Evolutionary conservation across 768 basidiomycete genomes (phyloP).

Genomic region (Fomitopsis pulvina): DNA sequence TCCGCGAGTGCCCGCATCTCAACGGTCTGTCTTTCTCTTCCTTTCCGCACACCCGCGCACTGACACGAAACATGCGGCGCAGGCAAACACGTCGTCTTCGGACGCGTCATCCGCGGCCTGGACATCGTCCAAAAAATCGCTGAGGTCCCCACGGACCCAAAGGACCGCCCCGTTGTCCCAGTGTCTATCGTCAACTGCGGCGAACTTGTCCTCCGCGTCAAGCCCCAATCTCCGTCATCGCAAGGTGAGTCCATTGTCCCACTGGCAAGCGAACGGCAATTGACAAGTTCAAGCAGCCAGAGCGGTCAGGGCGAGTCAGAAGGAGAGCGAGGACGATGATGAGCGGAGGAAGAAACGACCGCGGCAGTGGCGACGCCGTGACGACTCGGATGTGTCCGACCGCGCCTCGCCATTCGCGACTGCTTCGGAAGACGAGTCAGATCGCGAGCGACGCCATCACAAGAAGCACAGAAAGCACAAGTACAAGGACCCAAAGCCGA

Average conservation of each 20-base stretch:
- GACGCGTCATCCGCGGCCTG: slow-evolving; percentile 49
- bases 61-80: background rate
- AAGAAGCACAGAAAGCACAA: slow-evolving; percentile 21
- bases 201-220: slow-evolving; percentile 69
- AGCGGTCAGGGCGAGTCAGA: slow-evolving; percentile 3
- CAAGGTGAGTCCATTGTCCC: slow-evolving; percentile 11
- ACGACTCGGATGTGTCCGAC: background rate
- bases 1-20: slow-evolving; percentile 67
- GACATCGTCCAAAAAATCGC: slow-evolving; percentile 54
- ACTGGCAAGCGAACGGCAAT: background rate
- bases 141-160: slow-evolving; percentile 63
- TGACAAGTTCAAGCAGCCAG: slow-evolving; percentile 10
- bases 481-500: slow-evolving; percentile 6
- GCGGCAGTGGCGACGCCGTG: slow-evolving; percentile 1
- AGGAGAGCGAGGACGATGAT: slow-evolving; percentile 10
- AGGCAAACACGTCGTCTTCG: slow-evolving; percentile 58
- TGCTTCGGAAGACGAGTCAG: slow-evolving; percentile 6
- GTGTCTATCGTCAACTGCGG: slow-evolving; percentile 74
- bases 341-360: slow-evolving; percentile 13
- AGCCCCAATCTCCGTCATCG: slow-evolving; percentile 12
- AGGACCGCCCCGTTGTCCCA: slow-evolving; percentile 63
- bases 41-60: background rate
- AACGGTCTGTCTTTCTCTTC: slow-evolving; percentile 48
- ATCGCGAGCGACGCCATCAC: slow-evolving; percentile 17
- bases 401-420: background rate